A percentile compares a stretch with the other conserved stretches of the same genome.
phyloP scores from a whole-genome alignment of 129 eudicot species.

The Pseudognaphalium luteoalbum region DNA sequence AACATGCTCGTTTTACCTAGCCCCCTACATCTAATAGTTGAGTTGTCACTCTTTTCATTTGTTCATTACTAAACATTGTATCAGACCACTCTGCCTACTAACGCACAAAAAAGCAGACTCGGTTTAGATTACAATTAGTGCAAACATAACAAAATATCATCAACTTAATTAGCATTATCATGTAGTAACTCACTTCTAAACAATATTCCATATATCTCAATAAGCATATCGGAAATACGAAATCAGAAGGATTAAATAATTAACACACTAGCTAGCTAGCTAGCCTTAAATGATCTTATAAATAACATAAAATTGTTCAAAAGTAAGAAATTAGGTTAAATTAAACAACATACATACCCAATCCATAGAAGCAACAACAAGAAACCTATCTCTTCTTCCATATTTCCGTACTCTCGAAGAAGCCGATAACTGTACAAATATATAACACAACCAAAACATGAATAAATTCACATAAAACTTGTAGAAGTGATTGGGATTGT shows the following conservation, averaged over 20 bases:
- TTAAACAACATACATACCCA: constrained; percentile 29
- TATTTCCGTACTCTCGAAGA: constrained; percentile 19
- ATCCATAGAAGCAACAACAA: constrained; percentile 38
- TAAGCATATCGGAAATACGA: background rate
- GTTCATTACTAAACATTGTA: background rate
- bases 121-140: constrained; percentile 1
- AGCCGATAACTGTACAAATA: constrained; percentile 25
- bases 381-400: constrained; percentile 22
- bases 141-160: background rate
- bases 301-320: background rate
- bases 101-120: background rate
- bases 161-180: background rate
- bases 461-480: background rate
- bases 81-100: background rate
- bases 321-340: background rate
- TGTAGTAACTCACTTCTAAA: background rate
- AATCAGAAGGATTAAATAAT: background rate
- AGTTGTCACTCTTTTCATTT: background rate
- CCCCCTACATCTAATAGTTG: background rate
- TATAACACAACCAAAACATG: too few relatives aligned
- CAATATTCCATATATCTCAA: background rate
- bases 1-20: background rate
- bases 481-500: background rate
- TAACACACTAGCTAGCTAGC: too few relatives aligned
- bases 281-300: background rate